Conservation (phyloP, 768 basidiomycete species). For the Ramaria sp. region DNA sequence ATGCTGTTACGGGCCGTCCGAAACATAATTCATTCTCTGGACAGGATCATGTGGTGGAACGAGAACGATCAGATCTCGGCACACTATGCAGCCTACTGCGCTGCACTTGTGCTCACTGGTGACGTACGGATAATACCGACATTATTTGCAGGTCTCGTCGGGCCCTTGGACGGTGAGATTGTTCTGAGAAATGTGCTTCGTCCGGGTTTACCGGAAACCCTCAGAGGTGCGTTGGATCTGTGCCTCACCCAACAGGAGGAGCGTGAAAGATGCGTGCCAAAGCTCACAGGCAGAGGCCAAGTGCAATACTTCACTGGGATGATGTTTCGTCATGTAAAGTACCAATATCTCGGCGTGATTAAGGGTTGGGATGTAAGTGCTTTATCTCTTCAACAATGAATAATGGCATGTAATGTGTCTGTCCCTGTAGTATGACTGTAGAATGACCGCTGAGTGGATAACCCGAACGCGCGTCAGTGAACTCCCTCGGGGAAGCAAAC, state of each 20-base stretch:
- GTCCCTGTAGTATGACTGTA: conserved; percentile 19
- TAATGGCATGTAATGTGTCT: not conserved
- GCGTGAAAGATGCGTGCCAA: conserved; percentile 17
- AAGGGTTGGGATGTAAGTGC: conserved; percentile 37
- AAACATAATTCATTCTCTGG: conserved; percentile 27
- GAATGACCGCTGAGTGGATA: conserved; percentile 34
- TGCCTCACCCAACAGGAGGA: conserved; percentile 20
- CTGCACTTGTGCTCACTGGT: conserved; percentile 12
- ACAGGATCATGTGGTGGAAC: conserved; percentile 3
- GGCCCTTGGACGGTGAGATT: conserved; percentile 32
- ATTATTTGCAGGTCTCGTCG: conserved; percentile 15
- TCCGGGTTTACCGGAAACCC: conserved; percentile 20
- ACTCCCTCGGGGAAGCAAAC: conserved; percentile 30
- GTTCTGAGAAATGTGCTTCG: conserved; percentile 29
- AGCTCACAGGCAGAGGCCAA: conserved; percentile 12
- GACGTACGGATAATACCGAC: conserved; percentile 9
- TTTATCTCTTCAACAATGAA: not conserved
- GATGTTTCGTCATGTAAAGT: conserved; percentile 31
- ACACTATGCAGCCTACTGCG: conserved; percentile 14
- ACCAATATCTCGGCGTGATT: conserved; percentile 34
- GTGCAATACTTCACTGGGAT: conserved; percentile 40
- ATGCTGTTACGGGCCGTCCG: conserved; percentile 32
- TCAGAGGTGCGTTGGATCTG: conserved; percentile 18
- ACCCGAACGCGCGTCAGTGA: conserved; percentile 30
- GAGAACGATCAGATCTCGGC: conserved; percentile 2